Evolutionary conservation across 345 rosid genomes (phyloP), one percentile per base, ranked within the genome.

Genomic region (Eucalyptus victrix): DNA sequence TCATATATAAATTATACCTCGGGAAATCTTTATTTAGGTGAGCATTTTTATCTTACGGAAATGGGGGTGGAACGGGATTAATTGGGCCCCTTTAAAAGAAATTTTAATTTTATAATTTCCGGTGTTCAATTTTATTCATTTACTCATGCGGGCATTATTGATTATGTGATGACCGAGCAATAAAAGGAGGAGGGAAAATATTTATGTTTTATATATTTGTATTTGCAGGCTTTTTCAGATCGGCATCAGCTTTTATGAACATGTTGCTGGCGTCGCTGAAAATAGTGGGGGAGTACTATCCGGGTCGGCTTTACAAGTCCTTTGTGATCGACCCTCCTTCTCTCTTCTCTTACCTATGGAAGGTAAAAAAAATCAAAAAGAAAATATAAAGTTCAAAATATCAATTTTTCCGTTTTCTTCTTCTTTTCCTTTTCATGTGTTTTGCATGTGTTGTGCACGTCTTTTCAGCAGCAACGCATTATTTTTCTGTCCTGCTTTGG

Each of bases 301-400:
- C 99, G 2, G 94, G 96, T 88, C 94, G 96, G 86, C 99, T 98
- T 92, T 91, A 91, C 94, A 94, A 93, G 90, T 94, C 96, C 88
- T 97, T 98, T 89, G 95, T 97, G 90, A 97, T 98, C 91, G 99
- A 98, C 91, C 97, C 99, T n/a, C 98, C 99, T 58, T 95, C 99
- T 4, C 94, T 98, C 45, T 98, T 98, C 91, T 94, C 99, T 89
- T 97, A 94, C 81, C 87, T 98, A 6, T 98, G 99, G 99, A 98
- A 98, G 99, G 99, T 97, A 92, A 90, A 91, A 49, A 88, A 80
- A 28, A n/a, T 1, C 5, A 34, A 72, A 72, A 49, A 32, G 8
- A 8, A 30, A 6, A 42, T 28, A 42, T 24, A 2, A 23, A 60
- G 32, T 42, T 42, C 21, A 62, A 37, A 37, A 60, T 12, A 19